These are phyloP conservation scores for Rhodomyrtus psidioides DNA, from an alignment of 441 rosid species.

Conservation along the genomic window DNA sequence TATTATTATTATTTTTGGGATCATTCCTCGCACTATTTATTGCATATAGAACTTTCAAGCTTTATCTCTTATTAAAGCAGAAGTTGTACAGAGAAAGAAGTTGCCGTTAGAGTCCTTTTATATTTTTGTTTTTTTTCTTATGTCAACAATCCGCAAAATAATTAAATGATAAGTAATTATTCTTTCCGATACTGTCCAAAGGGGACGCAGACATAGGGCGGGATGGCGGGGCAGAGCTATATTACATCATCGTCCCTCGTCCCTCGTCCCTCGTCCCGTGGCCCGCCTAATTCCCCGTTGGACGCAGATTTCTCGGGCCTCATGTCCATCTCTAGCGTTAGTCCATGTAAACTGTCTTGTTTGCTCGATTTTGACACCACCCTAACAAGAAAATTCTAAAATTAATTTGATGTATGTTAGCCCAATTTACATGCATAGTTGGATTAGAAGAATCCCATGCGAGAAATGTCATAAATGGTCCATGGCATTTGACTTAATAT, in stretches of 20 bases:
- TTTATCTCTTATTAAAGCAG: neutral
- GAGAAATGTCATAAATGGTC: too few species aligned
- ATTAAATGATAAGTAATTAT: neutral
- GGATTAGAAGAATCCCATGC: neutral
- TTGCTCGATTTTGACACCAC: neutral
- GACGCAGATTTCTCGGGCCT: neutral
- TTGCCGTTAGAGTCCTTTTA: neutral
- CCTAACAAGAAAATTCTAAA: too few species aligned
- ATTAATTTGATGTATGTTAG: too few species aligned
- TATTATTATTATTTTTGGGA: too few species aligned
- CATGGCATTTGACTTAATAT: rapidly evolving
- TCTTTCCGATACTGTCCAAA: neutral
- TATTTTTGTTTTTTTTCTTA: neutral
- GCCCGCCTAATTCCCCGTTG: neutral
- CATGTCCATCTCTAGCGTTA: neutral
- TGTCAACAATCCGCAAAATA: neutral
- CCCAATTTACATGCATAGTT: neutral
- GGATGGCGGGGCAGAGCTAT: neutral
- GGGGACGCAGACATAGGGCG: neutral
- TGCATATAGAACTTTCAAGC: neutral
- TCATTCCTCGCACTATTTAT: too few species aligned
- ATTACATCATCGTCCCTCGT: neutral
- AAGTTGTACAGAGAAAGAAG: neutral
- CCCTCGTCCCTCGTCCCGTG: neutral
- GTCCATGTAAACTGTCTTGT: neutral